Base-by-base conservation (phyloP, 805 yeast genomes). In the Yarrowia sp. region DNA sequence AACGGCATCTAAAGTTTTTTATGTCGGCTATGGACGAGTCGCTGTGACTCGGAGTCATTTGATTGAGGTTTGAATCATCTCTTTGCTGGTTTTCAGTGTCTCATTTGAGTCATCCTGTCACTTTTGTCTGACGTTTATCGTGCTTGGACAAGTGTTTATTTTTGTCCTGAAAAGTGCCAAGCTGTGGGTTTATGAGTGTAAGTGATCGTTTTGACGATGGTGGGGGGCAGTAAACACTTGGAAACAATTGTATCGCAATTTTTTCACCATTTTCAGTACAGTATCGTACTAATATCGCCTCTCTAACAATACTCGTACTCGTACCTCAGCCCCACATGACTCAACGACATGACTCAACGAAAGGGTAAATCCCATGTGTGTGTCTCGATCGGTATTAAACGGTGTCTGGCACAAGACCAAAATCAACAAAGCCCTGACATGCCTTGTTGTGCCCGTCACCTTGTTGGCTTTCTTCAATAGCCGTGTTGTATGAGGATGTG, bases 271-370 rank as follows among this genome's bases (percentile, higher is more conserved):
- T n/a, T n/a, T n/a, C n/a, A n/a, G n/a, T n/a, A n/a, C n/a, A n/a
- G n/a, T n/a, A n/a, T n/a, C n/a, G n/a, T n/a, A n/a, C n/a, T n/a
- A n/a, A n/a, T n/a, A n/a, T n/a, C n/a, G n/a, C n/a, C n/a, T n/a
- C n/a, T n/a, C n/a, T n/a, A n/a, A n/a, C n/a, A n/a, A n/a, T n/a
- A n/a, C n/a, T n/a, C n/a, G 28, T 5, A 22, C 28, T 22, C 28
- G 28, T 22, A 3, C 28, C 28, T 22, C 28, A 22, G 28, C 41
- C 41, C 17, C 39, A 22, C 36, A 38, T 51, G 60, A 51, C 44
- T 51, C 60, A 51, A 51, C 42, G 42, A 50, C 43, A 38, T 51
- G 60, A 51, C 60, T 51, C 60, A 51, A 51, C 44, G 33, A n/a
- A 51, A 51, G 36, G 45, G 44, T 51, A 51, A 51, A 33, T 14